phyloP scores from a whole-genome alignment of 2,329 filamentous ascomycete species.

The Metarhizium robertsii region DNA sequence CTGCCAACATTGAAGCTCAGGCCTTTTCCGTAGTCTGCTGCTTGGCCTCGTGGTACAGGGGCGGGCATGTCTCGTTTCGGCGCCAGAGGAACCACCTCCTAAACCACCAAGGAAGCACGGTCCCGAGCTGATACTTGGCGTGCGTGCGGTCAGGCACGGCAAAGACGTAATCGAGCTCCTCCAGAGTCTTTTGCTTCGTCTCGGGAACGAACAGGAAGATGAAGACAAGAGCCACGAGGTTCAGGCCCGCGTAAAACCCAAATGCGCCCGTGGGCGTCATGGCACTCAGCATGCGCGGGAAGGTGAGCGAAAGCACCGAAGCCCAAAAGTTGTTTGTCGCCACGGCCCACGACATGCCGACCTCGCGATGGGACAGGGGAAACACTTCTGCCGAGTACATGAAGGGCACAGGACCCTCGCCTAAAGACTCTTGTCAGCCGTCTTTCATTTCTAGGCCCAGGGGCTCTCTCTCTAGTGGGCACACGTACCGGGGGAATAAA shows the following conservation, averaged over 20 bases:
- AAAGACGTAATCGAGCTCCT: constrained; percentile 42
- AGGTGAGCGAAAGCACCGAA: constrained; percentile 16
- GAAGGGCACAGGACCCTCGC: constrained; percentile 27
- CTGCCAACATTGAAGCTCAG: not conserved
- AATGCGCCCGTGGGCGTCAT: constrained; percentile 25
- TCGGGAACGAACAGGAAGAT: constrained; percentile 41
- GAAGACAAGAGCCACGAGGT: constrained; percentile 33
- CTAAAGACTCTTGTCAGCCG: constrained; percentile 4
- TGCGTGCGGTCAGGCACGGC: constrained; percentile 31
- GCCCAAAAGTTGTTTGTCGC: constrained; percentile 24
- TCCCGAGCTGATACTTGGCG: constrained; percentile 27
- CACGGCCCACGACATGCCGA: constrained; percentile 29
- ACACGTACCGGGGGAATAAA: constrained; percentile 19
- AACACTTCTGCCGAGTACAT: constrained; percentile 30
- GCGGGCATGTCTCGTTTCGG: constrained; percentile 6
- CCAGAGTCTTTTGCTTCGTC: constrained; percentile 40
- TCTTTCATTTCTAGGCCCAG: not conserved
- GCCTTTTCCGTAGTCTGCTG: not conserved
- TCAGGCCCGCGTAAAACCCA: constrained; percentile 38
- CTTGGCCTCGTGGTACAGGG: constrained; percentile 5
- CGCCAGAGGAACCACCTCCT: constrained; percentile 15
- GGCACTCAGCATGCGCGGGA: constrained; percentile 21
- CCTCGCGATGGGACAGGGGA: constrained; percentile 26
- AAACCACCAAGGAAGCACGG: constrained; percentile 28
- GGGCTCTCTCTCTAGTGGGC: not conserved